These are phyloP conservation scores for Taphrina confusa DNA, from an alignment of 1,139 yeast species.

Conservation along the genomic window DNA sequence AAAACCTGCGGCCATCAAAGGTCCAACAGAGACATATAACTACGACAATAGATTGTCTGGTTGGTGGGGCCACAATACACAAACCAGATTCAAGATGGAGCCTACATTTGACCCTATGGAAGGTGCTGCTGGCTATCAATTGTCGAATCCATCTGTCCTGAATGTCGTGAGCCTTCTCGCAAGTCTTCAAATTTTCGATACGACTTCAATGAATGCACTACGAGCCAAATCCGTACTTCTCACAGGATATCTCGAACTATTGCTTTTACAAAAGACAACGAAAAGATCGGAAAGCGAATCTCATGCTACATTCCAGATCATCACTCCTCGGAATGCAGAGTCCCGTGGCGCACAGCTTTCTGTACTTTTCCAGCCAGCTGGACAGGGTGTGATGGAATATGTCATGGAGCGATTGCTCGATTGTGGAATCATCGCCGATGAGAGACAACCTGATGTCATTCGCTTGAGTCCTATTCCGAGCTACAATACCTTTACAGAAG, in stretches of 20 bases:
- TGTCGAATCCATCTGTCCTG: slow-evolving; percentile 87
- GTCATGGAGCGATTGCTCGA: slow-evolving; percentile 55
- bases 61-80: slow-evolving; percentile 91
- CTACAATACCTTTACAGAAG: slow-evolving; percentile 74
- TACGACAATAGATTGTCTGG: slow-evolving; percentile 62
- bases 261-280: slow-evolving; percentile 49
- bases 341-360: slow-evolving; percentile 84
- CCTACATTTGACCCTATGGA: slow-evolving; percentile 75
- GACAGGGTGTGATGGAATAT: slow-evolving; percentile 60
- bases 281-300: slow-evolving; percentile 4
- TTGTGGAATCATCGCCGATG: slow-evolving; percentile 77
- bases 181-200: slow-evolving; percentile 62
- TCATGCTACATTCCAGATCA: slow-evolving; percentile 55
- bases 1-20: slow-evolving; percentile 46
- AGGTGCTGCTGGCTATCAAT: slow-evolving; percentile 84
- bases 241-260: slow-evolving; percentile 59
- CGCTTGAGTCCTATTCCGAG: slow-evolving; percentile 81
- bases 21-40: slow-evolving; percentile 40
- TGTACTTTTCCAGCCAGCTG: slow-evolving; percentile 60
- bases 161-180: slow-evolving; percentile 72
- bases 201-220: slow-evolving; percentile 60
- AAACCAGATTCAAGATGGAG: slow-evolving; percentile 73
- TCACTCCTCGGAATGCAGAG: slow-evolving; percentile 63
- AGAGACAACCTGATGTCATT: slow-evolving; percentile 83
- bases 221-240: slow-evolving; percentile 60